Evolutionary conservation across 2,329 filamentous ascomycete species (phyloP), one percentile per base, ranked within the genome.

Genomic region (Elsinoe fawcettii): DNA sequence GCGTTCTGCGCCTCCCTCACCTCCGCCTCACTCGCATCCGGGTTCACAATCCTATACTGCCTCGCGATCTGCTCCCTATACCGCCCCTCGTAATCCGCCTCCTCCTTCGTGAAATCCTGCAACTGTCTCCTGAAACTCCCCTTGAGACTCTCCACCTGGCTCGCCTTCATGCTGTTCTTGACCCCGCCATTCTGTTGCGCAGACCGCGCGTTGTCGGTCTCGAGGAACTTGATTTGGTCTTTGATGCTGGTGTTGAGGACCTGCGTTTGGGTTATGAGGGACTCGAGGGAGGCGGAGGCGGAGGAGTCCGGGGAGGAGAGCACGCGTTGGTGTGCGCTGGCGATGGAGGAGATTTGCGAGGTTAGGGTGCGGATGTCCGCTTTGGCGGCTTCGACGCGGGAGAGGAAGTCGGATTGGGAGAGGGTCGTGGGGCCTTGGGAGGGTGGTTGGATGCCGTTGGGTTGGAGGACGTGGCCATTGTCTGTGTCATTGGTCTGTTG

Each of bases 21-120:
- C 71, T 92, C 86, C 1, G 80, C 75, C 59, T 90, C 86, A 51
- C 80, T 80, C n/a, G 88, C 88, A 44, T 90, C 84, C 54, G 88
- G 88, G 69, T 90, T 89, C 63, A 90, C 87, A 67, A 92, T 90
- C 58, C 83, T 79, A 72, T 88, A 91, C 72, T 93, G 88, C 66
- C 88, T 80, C 59, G 83, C 82, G 67, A 92, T 89, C 70, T 90
- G 86, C 62, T 90, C 86, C 60, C 85, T 81, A 71, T 90, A 90
- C 62, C 84, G 77, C 67, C 82, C 78, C 67, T 82, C 80, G 75
- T 89, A 91, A 46, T 80, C 78, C 59, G 80, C 76, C 76, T 93
- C 88, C 67, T 88, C 84, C 63, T 80, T 75, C 67, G 86, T 79
- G 71, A 88, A 90, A 64, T 81, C 80, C 68, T 84, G 79, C 61